Percentiles rank a stretch among this genome's conserved stretches.
These are phyloP conservation scores for Porcisia hertigi DNA, from an alignment of 208 protist genomes.

Conservation along the genomic window DNA sequence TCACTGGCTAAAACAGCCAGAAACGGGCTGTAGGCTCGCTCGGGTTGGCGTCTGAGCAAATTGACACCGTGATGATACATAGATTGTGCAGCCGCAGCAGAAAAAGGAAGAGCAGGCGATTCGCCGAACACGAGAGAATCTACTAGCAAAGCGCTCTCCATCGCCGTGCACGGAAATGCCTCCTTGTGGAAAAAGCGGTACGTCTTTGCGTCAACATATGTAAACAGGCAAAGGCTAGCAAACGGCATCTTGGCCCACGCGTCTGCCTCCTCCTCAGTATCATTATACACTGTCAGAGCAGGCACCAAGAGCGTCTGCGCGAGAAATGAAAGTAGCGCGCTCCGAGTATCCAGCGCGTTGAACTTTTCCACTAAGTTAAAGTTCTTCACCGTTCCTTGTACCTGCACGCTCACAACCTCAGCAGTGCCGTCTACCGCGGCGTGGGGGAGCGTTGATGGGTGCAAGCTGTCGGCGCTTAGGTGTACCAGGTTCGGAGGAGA, in stretches of 20 bases:
- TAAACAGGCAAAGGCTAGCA: constrained; percentile 78
- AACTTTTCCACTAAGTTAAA: constrained; percentile 30
- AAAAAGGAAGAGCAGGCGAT: constrained; percentile 15
- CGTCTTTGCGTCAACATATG: constrained; percentile 95
- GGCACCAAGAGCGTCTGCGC: constrained; percentile 12
- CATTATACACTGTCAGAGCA: constrained; percentile 7
- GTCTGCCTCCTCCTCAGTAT: constrained; percentile 23
- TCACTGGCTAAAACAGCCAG: constrained; percentile 16
- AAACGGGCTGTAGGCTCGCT: constrained; percentile 52
- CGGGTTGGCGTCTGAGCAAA: constrained; percentile 28
- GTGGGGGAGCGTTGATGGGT: neutral
- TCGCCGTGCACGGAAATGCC: constrained; percentile 88
- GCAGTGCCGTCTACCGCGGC: neutral
- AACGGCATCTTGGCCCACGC: constrained; percentile 46
- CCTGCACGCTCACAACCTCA: constrained; percentile 23
- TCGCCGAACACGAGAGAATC: constrained; percentile 14
- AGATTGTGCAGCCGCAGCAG: constrained; percentile 12
- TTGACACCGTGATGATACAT: constrained; percentile 35
- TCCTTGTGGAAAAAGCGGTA: constrained; percentile 95
- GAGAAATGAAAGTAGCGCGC: constrained; percentile 23
- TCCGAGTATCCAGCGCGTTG: constrained; percentile 17
- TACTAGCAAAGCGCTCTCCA: constrained; percentile 35
- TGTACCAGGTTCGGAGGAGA: constrained; percentile 41
- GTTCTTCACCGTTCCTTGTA: constrained; percentile 29
- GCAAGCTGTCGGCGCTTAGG: constrained; percentile 31